phyloP scores from a whole-genome alignment of 768 basidiomycete genomes.

The Lentinus brumalis region DNA sequence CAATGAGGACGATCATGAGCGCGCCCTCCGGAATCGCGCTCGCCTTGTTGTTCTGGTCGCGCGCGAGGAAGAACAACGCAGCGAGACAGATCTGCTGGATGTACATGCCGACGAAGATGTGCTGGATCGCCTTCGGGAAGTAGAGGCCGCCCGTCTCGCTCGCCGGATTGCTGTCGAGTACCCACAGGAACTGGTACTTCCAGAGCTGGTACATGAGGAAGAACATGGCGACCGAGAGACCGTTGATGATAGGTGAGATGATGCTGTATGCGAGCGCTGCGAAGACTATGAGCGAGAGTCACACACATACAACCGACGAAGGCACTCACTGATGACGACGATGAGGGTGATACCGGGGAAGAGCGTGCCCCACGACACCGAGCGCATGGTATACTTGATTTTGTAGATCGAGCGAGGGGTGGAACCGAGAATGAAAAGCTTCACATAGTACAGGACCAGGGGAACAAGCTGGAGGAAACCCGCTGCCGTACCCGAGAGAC shows the following conservation, averaged over 20 bases:
- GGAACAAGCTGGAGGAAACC: conserved; percentile 80
- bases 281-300: not conserved
- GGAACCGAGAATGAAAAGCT: conserved; percentile 82
- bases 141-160: conserved; percentile 91
- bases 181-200: conserved; percentile 53
- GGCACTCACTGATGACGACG: conserved; percentile 71
- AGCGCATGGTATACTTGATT: conserved; percentile 75
- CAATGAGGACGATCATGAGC: conserved; percentile 83
- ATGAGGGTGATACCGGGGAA: conserved; percentile 78
- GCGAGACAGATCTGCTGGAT: conserved; percentile 84
- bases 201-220: conserved; percentile 81
- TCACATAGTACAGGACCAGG: conserved; percentile 86
- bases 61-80: conserved; percentile 89
- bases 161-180: conserved; percentile 65
- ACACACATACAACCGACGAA: not conserved
- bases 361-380: conserved; percentile 74
- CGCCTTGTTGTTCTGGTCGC: conserved; percentile 50
- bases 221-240: conserved; percentile 81
- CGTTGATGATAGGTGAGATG: conserved; percentile 93
- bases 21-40: conserved; percentile 74
- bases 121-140: conserved; percentile 93
- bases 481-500: conserved; percentile 75
- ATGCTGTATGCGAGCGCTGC: conserved; percentile 78
- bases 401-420: conserved; percentile 84
- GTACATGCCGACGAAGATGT: conserved; percentile 93